A percentile compares a stretch with the other conserved stretches of the same genome.
phyloP scores from a whole-genome alignment of 768 basidiomycete genomes.

The Steccherinum ochraceum region DNA sequence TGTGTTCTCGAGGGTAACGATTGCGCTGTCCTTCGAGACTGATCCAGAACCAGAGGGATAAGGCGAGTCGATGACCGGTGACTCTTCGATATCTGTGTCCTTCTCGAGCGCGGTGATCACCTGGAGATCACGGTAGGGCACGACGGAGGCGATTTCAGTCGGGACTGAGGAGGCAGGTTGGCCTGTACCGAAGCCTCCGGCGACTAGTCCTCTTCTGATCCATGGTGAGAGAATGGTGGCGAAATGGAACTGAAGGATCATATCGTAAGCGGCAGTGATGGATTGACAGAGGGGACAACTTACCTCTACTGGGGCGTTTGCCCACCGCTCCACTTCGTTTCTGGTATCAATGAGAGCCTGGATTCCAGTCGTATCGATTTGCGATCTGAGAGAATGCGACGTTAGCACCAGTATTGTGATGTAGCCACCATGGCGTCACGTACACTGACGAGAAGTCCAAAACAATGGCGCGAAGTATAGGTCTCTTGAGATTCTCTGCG shows the following conservation, averaged over 20 bases:
- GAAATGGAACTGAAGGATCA: slow-evolving; percentile 75
- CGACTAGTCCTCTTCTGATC: slow-evolving; percentile 84
- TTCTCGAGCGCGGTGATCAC: slow-evolving; percentile 8
- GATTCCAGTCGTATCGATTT: slow-evolving; percentile 88
- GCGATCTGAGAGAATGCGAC: slow-evolving; percentile 40
- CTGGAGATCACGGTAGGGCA: slow-evolving; percentile 45
- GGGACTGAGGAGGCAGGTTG: slow-evolving; percentile 31
- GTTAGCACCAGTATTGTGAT: slow-evolving; percentile 3
- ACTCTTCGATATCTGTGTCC: slow-evolving; percentile 9
- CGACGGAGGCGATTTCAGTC: slow-evolving; percentile 71
- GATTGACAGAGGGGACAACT: slow-evolving; percentile 13
- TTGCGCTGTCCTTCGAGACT: slow-evolving; percentile 8
- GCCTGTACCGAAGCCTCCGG: slow-evolving; percentile 89
- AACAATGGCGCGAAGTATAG: slow-evolving; percentile 77
- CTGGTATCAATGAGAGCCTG: slow-evolving; percentile 90
- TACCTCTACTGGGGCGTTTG: slow-evolving; percentile 68
- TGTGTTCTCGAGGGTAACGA: slow-evolving; percentile 48
- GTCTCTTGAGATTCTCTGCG: slow-evolving; percentile 47
- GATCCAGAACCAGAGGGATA: slow-evolving; percentile 6
- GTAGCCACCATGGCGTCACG: too few species aligned
- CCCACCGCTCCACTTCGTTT: slow-evolving; percentile 83
- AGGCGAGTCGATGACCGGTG: slow-evolving; percentile 9
- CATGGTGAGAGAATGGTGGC: slow-evolving; percentile 88
- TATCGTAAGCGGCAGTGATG: too few species aligned
- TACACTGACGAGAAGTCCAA: slow-evolving; percentile 86